Percentiles rank a stretch among this genome's conserved stretches.
These are phyloP conservation scores for Anastatica hierochuntica DNA, from an alignment of 345 rosid species.

Conservation along the genomic window DNA sequence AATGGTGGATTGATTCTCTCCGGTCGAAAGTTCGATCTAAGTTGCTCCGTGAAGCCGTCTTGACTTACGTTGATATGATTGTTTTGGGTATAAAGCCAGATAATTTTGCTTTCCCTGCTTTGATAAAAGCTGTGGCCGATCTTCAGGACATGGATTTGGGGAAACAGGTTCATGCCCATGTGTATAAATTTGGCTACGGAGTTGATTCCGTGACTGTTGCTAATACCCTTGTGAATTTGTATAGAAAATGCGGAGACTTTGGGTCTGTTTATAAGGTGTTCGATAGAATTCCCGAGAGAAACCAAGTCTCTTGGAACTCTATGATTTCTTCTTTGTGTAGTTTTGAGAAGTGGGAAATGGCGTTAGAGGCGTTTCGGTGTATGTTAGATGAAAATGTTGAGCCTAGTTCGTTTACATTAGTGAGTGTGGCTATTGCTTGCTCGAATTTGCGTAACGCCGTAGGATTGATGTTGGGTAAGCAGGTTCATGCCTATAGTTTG, in stretches of 20 bases:
- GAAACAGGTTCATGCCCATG: conserved; percentile 72
- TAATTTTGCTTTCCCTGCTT: conserved; percentile 65
- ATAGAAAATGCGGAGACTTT: conserved; percentile 54
- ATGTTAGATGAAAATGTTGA: conserved; percentile 49
- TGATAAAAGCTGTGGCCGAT: conserved; percentile 52
- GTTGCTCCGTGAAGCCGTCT: conserved; percentile 51
- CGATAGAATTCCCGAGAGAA: conserved; percentile 60
- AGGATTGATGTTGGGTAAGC: conserved; percentile 61
- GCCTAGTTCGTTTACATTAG: conserved; percentile 81
- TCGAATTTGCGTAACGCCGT: conserved; percentile 36
- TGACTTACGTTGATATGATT: conserved; percentile 53
- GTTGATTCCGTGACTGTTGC: conserved; percentile 40
- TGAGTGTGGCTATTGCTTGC: conserved; percentile 64
- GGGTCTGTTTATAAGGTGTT: conserved; percentile 51
- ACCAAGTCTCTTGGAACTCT: conserved; percentile 91
- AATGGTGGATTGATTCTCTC: conserved; percentile 58
- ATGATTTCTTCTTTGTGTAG: conserved; percentile 55
- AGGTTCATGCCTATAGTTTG: conserved; percentile 60
- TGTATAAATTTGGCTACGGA: conserved; percentile 54
- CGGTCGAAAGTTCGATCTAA: conserved; percentile 49
- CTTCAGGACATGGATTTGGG: conserved; percentile 49
- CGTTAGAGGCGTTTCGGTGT: conserved; percentile 46
- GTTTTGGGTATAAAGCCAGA: conserved; percentile 45
- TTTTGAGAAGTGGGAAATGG: conserved; percentile 59
- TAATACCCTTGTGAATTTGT: conserved; percentile 65